Conservation (phyloP, 208 protist species). For the Trypanosomatidae sp. region DNA sequence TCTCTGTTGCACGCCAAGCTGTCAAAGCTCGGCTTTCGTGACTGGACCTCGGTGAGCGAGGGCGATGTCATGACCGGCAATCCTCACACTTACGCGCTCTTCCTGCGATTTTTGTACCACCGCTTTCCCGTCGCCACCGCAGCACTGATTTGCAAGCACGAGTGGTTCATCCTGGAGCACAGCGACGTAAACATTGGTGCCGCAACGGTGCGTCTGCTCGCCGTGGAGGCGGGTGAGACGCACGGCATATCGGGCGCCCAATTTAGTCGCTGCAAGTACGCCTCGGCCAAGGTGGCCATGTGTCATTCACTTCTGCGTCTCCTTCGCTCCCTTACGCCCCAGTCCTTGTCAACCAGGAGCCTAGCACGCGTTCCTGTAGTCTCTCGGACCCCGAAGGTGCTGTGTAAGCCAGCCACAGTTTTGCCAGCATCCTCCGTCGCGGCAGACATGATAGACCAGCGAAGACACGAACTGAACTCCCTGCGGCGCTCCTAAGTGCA, state of each 20-base stretch:
- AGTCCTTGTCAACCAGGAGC: background rate
- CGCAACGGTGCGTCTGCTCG: conserved; percentile 31
- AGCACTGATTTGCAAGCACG: conserved; percentile 30
- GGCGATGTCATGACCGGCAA: conserved; percentile 43
- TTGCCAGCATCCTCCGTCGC: background rate
- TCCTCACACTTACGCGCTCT: conserved; percentile 40
- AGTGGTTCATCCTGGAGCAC: conserved; percentile 54
- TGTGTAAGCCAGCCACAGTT: background rate
- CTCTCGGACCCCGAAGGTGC: background rate
- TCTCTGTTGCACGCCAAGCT: conserved; percentile 39
- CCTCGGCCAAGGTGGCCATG: conserved; percentile 37
- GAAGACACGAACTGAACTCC: conserved; percentile 14
- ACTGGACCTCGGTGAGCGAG: conserved; percentile 36
- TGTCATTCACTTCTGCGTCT: conserved; percentile 36
- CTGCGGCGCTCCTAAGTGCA: background rate
- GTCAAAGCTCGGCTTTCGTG: conserved; percentile 40
- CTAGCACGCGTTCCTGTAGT: background rate
- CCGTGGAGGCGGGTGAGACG: conserved; percentile 7
- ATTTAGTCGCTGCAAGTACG: conserved; percentile 39
- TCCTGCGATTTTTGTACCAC: conserved; percentile 46
- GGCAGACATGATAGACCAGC: background rate
- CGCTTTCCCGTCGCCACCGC: conserved; percentile 30
- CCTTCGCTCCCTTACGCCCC: conserved; percentile 6
- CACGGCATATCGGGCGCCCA: conserved; percentile 29
- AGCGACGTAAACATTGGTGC: conserved; percentile 28